Evolutionary conservation across 192 early-diverging fungal genomes (phyloP), one percentile per base, ranked within the genome.

Genomic region (Rhizoclosmatium globosum): DNA sequence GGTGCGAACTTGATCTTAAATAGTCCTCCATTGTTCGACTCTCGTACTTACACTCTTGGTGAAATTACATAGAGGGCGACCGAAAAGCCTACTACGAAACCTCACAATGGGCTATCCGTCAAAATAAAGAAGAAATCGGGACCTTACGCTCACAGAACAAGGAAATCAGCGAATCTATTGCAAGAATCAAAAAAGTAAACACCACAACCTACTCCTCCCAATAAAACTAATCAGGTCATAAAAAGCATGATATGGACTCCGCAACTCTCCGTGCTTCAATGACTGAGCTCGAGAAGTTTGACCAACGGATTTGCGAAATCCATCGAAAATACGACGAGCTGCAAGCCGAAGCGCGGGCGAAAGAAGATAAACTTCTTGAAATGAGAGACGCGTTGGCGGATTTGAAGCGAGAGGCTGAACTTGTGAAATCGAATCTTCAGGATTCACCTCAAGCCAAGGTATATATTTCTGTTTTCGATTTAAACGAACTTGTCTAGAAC

Each of bases 31-130:
- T 50, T 50, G 4, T 50, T 21, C 61, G 4, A 11, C 42, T 50
- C 15, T 15, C 15, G n/a, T n/a, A n/a, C n/a, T n/a, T n/a, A n/a
- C n/a, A n/a, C n/a, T n/a, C n/a, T n/a, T n/a, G n/a, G n/a, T n/a
- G n/a, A n/a, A n/a, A 21, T 44, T 45, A 44, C 15, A 53, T 70
- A 90, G 90, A 91, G 86, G 89, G 90, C 11, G 90, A 91, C 58
- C 44, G 90, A 62, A 90, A 91, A 65, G 90, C 90, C 1, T 91
- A 91, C 75, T 91, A 91, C 60, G 90, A 91, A 60, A 89, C 89
- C 11, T 83, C 80, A 57, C 90, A 91, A 75, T 88, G 87, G 87
- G 88, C 90, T 1, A 91, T 91, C 65, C 79, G 88, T 19, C 83
- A 85, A 48, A 91, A 91, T 72, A 91, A 91, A 79, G 89, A 90